Base-by-base conservation (phyloP, 2,329 filamentous ascomycete genomes). In the Penicillium sp. region DNA sequence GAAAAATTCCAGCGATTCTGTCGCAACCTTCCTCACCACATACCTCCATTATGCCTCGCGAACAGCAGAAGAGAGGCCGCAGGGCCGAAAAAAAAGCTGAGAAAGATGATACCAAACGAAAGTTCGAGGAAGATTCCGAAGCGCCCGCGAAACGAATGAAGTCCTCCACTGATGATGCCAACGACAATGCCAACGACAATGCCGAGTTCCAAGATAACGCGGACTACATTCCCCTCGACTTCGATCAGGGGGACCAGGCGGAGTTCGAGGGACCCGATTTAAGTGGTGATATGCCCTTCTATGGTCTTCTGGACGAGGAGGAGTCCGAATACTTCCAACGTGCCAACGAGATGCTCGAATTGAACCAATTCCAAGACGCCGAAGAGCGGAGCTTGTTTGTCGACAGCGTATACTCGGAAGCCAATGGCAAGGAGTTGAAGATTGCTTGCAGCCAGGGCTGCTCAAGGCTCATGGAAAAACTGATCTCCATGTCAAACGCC, bases 301-400 rank as follows among this genome's bases (percentile, higher is more conserved):
- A 95, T 67, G 94, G 94, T 60, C 87, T 97, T 80, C 86, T 99
- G 24, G 89, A 91, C 66, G 88, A 95, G 51, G 86, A 95, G 62
- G 94, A 99, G 78, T 91, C 96, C 70, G 92, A 97, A 73, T 97
- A 97, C 74, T 99, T 97, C 75, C 88, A 90, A 62, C 86, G 86
- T 45, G 92, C 92, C 50, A 92, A 95, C 77, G 89, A 95, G 71
- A 82, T 95, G 76, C 86, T 99, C 56, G 92, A 96, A 72, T 76
- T 91, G 63, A 94, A 97, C 76, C 86, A 93, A 71, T 97, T 97
- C 71, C 85, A 84, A 39, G 86, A 87, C 38, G 73, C 85, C 49
- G 91, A 96, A 63, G 89, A 92, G 63, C 83, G 87, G 54, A 78
- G 80, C 50, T 67, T 88, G 46, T 92, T 91, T 67, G 75, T 97